A percentile compares a stretch with the other conserved stretches of the same genome.
Evolutionary conservation across 2,329 filamentous ascomycete species (phyloP).

Genomic region (Nemania diffusa): DNA sequence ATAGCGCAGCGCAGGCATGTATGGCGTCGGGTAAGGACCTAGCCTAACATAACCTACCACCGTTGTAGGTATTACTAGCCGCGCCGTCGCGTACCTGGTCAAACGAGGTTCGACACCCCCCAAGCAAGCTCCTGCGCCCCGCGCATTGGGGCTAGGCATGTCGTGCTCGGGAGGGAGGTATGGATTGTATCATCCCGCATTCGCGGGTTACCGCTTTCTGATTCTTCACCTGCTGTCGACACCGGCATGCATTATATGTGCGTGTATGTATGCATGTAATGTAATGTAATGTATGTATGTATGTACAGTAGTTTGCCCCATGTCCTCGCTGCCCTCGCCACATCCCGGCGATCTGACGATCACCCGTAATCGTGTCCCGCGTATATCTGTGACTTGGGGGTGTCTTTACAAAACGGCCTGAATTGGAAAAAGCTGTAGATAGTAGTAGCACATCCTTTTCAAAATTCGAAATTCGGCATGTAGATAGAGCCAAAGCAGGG

Average conservation of each 20-base stretch:
- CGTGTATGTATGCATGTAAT: background rate
- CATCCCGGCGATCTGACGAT: background rate
- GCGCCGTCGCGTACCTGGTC: background rate
- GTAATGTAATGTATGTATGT: background rate
- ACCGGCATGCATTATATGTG: background rate
- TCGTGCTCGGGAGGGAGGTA: background rate
- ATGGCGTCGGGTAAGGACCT: slow-evolving; percentile 16
- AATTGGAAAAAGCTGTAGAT: background rate
- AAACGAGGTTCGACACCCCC: no score
- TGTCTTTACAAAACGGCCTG: background rate
- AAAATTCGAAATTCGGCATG: background rate
- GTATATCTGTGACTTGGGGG: background rate
- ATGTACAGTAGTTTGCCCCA: background rate
- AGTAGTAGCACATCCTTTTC: background rate
- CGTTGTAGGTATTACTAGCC: background rate
- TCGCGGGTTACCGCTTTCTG: slow-evolving; percentile 8
- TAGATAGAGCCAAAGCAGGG: background rate
- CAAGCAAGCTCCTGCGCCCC: background rate
- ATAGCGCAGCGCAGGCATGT: no score
- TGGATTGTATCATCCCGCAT: background rate
- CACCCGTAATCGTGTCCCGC: background rate
- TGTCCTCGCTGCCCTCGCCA: background rate
- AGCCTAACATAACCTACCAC: background rate
- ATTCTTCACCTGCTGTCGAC: background rate
- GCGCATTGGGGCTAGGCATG: background rate